Conservation (phyloP, 2,329 filamentous ascomycete species). For the Curvularia lunata region DNA sequence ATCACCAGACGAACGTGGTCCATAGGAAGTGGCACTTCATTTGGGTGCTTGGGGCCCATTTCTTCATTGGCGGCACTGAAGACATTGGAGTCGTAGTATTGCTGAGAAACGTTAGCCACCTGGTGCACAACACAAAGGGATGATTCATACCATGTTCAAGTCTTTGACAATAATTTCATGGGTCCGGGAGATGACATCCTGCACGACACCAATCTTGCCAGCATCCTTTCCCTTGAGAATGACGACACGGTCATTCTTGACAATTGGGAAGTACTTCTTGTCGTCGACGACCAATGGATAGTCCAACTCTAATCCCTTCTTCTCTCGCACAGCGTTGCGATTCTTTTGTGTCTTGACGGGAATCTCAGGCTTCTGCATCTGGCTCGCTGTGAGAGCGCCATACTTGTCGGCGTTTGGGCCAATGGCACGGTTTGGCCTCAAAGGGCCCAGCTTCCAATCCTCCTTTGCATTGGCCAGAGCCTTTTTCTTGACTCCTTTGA, state of each 20-base stretch:
- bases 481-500: constrained; percentile 45
- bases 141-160: constrained; percentile 49
- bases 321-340: constrained; percentile 28
- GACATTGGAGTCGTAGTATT: constrained; percentile 52
- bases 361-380: constrained; percentile 46
- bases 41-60: constrained; percentile 54
- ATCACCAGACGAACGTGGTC: constrained; percentile 81
- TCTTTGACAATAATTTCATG: constrained; percentile 47
- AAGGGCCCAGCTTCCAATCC: constrained; percentile 77
- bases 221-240: constrained; percentile 78
- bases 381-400: constrained; percentile 59
- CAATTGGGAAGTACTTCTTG: constrained; percentile 45
- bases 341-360: constrained; percentile 43
- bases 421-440: constrained; percentile 78
- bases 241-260: constrained; percentile 77
- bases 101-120: constrained; percentile 31
- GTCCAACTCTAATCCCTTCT: constrained; percentile 28
- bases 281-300: constrained; percentile 40
- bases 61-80: constrained; percentile 35
- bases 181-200: constrained; percentile 54
- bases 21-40: constrained; percentile 68
- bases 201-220: constrained; percentile 81
- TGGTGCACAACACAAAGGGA: not conserved
- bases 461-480: constrained; percentile 69
- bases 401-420: constrained; percentile 64